Conservation (phyloP, 2,329 filamentous ascomycete genomes). For the Diaporthe sp. region DNA sequence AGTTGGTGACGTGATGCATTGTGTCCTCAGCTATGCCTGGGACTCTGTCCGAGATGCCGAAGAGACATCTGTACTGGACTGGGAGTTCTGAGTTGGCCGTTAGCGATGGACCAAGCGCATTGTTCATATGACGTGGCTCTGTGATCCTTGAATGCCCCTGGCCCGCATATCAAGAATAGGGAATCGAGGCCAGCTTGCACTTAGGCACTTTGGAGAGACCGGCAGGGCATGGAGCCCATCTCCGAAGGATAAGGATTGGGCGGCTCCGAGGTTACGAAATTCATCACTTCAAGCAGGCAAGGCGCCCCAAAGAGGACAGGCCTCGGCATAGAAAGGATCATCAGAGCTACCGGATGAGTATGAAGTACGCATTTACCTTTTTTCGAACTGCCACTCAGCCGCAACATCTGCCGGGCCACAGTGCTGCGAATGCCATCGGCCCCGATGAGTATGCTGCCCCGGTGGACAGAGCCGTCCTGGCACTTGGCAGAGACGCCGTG, state of each 20-base stretch:
- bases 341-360: not conserved
- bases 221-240: not conserved
- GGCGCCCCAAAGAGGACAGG: no score
- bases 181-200: not conserved
- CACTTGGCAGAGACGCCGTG: constrained; percentile 13
- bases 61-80: constrained; percentile 34
- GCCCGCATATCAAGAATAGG: not conserved
- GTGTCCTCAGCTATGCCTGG: constrained; percentile 17
- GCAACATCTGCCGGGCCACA: constrained; percentile 38
- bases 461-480: constrained; percentile 31
- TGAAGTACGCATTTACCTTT: not conserved
- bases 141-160: not conserved
- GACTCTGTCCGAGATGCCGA: constrained; percentile 37
- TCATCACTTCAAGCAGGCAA: not conserved
- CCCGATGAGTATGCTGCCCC: constrained; percentile 36
- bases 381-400: not conserved
- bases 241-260: not conserved
- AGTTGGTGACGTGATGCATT: constrained; percentile 17
- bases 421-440: constrained; percentile 36
- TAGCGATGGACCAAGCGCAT: not conserved
- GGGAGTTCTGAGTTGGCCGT: not conserved
- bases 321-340: not conserved
- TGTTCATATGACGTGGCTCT: not conserved
- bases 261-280: not conserved
- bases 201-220: no score